Conservation (phyloP, 768 basidiomycete genomes). For the Lactarius quietus region DNA sequence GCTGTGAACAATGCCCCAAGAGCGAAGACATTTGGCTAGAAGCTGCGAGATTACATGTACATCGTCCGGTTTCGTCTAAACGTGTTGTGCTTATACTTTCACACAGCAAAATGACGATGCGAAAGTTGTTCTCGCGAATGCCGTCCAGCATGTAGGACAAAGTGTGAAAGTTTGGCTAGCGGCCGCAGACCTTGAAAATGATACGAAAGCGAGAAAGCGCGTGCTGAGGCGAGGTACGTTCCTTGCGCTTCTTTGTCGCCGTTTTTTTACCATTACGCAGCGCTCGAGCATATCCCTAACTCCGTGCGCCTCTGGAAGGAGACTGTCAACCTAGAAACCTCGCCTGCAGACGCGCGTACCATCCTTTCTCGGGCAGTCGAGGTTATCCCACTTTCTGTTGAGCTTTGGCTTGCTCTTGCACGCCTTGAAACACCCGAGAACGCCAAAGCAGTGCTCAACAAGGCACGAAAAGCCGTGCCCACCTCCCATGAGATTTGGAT, state of each 20-base stretch:
- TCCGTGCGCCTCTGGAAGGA: conserved; percentile 98
- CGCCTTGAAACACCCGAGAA: conserved; percentile 89
- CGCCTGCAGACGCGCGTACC: conserved; percentile 84
- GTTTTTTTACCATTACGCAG: conserved; percentile 37
- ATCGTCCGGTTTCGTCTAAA: conserved; percentile 30
- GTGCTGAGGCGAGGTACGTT: conserved; percentile 83
- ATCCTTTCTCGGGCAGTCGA: conserved; percentile 93
- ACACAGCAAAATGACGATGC: conserved; percentile 84
- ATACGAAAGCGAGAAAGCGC: conserved; percentile 81
- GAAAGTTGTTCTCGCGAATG: conserved; percentile 89
- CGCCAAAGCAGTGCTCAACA: conserved; percentile 92
- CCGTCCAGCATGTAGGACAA: conserved; percentile 91
- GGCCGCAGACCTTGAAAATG: conserved; percentile 83
- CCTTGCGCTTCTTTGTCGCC: background rate
- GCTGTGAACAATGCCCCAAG: conserved; percentile 94
- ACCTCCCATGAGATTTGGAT: conserved; percentile 99
- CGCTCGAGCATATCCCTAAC: conserved; percentile 96
- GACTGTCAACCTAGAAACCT: conserved; percentile 92
- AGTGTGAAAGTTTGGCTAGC: conserved; percentile 97
- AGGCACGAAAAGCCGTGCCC: conserved; percentile 89
- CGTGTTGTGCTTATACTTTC: conserved; percentile 3
- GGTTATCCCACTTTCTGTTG: conserved; percentile 93
- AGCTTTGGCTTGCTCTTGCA: conserved; percentile 96
- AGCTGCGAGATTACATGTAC: conserved; percentile 87
- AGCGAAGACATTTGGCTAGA: conserved; percentile 59